These are phyloP conservation scores for Jamesozyma spencerorum DNA, from an alignment of 805 yeast species.

Conservation along the genomic window DNA sequence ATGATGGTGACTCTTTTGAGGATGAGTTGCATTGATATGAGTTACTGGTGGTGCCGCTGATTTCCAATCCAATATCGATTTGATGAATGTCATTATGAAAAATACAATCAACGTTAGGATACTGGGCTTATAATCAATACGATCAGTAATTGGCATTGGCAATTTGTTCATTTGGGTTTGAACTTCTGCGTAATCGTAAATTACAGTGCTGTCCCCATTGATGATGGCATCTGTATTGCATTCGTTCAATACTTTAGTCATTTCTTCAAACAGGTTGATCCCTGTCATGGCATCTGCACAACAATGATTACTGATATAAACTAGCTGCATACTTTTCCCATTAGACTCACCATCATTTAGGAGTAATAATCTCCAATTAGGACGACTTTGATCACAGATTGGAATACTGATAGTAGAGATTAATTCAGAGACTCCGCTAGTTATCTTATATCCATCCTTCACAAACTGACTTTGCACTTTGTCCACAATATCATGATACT, in stretches of 20 bases:
- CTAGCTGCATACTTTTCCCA: conserved; percentile 5
- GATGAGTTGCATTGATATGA: conserved; percentile 2
- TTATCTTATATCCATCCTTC: conserved; percentile 9
- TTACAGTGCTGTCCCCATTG: background rate
- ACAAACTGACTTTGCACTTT: conserved; percentile 8
- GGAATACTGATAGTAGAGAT: conserved; percentile 13
- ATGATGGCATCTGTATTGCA: background rate
- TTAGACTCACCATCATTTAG: conserved; percentile 7
- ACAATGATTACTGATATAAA: conserved; percentile 21
- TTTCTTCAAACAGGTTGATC: conserved; percentile 17
- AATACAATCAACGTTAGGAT: conserved; percentile 9
- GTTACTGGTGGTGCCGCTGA: conserved; percentile 8
- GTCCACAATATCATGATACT: conserved; percentile 7
- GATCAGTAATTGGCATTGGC: conserved; percentile 18
- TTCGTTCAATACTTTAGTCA: conserved; percentile 8
- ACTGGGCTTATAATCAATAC: conserved; percentile 14
- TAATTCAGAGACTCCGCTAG: conserved; percentile 9
- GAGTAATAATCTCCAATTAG: conserved; percentile 20
- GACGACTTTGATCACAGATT: conserved; percentile 10
- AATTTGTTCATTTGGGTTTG: conserved; percentile 7
- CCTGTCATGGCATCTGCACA: conserved; percentile 21
- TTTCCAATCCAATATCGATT: conserved; percentile 10
- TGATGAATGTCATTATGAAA: conserved; percentile 8
- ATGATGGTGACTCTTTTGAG: conserved; percentile 8
- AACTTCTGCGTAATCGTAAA: conserved; percentile 15